Base-by-base conservation (phyloP, 345 rosid species). In the Draba incana region DNA sequence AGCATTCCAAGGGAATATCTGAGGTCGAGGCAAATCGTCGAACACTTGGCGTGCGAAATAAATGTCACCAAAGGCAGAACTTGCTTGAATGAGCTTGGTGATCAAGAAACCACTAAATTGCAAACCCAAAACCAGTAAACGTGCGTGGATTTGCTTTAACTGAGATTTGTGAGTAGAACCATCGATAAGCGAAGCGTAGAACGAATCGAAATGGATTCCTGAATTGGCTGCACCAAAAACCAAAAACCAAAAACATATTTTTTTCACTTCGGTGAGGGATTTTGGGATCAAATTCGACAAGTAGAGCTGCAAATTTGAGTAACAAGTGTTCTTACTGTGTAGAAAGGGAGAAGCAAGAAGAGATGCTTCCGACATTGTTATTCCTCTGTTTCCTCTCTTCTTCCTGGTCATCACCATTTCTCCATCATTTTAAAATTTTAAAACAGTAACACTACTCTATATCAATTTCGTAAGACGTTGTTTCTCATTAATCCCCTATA, bases 1-100 rank as follows among this genome's bases (percentile, higher is more conserved):
- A 9, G 90, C 87, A 79, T 86, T 89, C 86, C 86, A 89, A 10
- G 77, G 74, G 58, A 75, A 86, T 55, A 79, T 82, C 55, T 81
- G 82, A 35, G 84, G 90, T 1, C 74, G 77, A 39, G 86, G 81
- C 76, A 85, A 81, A 52, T 70, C 75, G 63, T 85, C 92, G 51
- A 88, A 89, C 86, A 81, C 31, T 8, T 84, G 61, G 47, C 86
- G 81, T 48, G 92, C 92, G 70, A 77, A 80, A 10, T 27, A 0
- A 15, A 84, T 62, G 58, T 85, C 87, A 2, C 87, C 82, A 1
- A 82, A 27, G 16, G 78, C 68, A 1, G 78, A 64, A 20, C 75
- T 54, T 0, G 46, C 59, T 0, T 76, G 78, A 0, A 86, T 56
- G 24, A 86, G 80, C 63, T 84, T 86, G 8, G 84, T 64, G 16